Percentiles rank a stretch among this genome's conserved stretches.
phyloP scores from a whole-genome alignment of 176 grass and related monocot species.

The Oryza punctata region DNA sequence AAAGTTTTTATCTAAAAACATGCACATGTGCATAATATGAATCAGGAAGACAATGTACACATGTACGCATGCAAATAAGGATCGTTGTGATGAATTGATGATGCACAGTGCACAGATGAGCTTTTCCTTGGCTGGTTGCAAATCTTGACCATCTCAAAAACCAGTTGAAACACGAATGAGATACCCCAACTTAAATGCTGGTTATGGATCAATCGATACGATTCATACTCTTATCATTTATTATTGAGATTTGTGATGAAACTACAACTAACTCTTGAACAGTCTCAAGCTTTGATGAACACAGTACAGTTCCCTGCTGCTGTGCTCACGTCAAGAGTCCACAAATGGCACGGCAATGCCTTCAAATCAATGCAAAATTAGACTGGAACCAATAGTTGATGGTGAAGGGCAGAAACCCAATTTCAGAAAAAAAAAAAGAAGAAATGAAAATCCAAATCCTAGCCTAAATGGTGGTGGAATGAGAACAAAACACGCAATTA shows the following conservation, averaged over 20 bases:
- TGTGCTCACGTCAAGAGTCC: neutral
- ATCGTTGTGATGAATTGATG: neutral
- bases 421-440: too few species aligned
- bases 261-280: constrained; percentile 19
- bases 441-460: too few species aligned
- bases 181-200: constrained; percentile 20
- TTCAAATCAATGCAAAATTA: too few species aligned
- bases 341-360: too few species aligned
- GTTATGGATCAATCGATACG: neutral
- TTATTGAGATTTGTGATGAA: constrained; percentile 2
- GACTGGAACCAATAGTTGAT: neutral
- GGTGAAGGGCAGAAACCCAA: neutral
- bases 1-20: too few species aligned
- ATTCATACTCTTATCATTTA: neutral
- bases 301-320: neutral
- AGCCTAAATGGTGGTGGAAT: too few species aligned
- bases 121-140: neutral
- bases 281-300: constrained; percentile 35
- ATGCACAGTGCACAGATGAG: neutral
- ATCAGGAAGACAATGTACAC: too few species aligned
- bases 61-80: neutral
- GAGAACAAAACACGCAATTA: too few species aligned
- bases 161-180: neutral
- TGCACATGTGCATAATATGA: too few species aligned
- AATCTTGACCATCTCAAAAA: neutral